Evolutionary conservation across 345 rosid species (phyloP).

Genomic region (Salix exigua): DNA sequence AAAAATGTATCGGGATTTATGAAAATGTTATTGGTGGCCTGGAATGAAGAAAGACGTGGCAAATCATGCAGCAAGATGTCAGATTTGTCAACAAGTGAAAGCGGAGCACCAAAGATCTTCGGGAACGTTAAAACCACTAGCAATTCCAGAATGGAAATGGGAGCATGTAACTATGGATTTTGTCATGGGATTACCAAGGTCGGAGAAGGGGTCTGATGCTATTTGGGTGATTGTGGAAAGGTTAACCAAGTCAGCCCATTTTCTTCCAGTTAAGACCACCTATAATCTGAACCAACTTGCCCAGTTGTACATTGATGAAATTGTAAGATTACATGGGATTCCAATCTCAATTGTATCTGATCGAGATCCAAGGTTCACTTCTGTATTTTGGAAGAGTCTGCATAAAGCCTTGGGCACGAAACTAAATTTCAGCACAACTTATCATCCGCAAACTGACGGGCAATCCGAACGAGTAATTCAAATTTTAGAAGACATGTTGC

Average conservation of each 20-base stretch:
- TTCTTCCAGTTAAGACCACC: not conserved
- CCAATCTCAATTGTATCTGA: no score
- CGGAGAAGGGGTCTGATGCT: not conserved
- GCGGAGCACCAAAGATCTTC: not conserved
- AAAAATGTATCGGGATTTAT: not conserved
- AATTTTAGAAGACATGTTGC: not conserved
- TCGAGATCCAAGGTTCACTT: not conserved
- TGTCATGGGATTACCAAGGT: not conserved
- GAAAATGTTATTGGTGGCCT: not conserved
- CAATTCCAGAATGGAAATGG: not conserved
- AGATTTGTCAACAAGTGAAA: not conserved
- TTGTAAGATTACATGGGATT: not conserved
- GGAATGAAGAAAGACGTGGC: not conserved
- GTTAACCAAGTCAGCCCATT: not conserved
- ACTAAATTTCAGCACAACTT: not conserved
- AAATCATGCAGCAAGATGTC: not conserved
- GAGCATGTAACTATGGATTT: not conserved
- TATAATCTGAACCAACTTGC: not conserved
- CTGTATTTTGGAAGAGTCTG: not conserved
- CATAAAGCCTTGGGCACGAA: not conserved
- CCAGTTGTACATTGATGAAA: not conserved
- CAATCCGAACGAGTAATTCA: not conserved
- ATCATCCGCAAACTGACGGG: not conserved
- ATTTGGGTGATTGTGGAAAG: conserved; percentile 1
- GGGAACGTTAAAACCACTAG: not conserved